Evolutionary conservation across 345 rosid species (phyloP), one percentile per base, ranked within the genome.

Genomic region (Salix arbutifolia): DNA sequence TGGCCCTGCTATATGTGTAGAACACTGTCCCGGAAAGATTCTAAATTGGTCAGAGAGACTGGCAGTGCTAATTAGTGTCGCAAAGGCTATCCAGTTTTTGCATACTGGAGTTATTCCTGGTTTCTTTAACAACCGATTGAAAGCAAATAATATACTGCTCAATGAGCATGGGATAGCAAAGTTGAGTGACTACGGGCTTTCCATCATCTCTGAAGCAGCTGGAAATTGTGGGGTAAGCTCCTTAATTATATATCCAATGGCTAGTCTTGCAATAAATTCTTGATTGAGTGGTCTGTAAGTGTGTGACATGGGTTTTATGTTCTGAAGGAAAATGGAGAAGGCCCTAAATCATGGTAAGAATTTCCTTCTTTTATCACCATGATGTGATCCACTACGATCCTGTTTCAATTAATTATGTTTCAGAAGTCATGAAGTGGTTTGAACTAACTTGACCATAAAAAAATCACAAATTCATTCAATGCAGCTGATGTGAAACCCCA

Each of bases 51-150:
- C 97, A 50, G 91, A 88, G 88, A 90, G 97, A 75, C 74, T 89
- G 74, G 84, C 84, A 72, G 85, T 86, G 65, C 81, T 92, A 12
- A 84, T 69, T 50, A 88, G 91, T 73, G 85, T 89, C 30, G 94
- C 93, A 52, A 89, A 85, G 83, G 93, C 94, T 70, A 91, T 90
- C 68, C 94, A 89, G 69, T 92, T 89, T 85, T 87, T 92, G 76
- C 97, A 92, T 65, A 92, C 94, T 44, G 97, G 94, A 78, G 91
- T 92, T 25, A 90, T 92, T 72, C 94, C 97, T 9, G 97, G 97
- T 40, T 92, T 90, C 83, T 90, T 87, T 74, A 89, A 88, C 80
- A 92, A 92, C 75, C 76, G 90, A 23, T 82, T 92, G 79, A 92
- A 90, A 85, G 81, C 86, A 38, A 86, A 90, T 58, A 89, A 87